Evolutionary conservation across 805 yeast genomes (phyloP).

Genomic region (Lipomyces lipofer): DNA sequence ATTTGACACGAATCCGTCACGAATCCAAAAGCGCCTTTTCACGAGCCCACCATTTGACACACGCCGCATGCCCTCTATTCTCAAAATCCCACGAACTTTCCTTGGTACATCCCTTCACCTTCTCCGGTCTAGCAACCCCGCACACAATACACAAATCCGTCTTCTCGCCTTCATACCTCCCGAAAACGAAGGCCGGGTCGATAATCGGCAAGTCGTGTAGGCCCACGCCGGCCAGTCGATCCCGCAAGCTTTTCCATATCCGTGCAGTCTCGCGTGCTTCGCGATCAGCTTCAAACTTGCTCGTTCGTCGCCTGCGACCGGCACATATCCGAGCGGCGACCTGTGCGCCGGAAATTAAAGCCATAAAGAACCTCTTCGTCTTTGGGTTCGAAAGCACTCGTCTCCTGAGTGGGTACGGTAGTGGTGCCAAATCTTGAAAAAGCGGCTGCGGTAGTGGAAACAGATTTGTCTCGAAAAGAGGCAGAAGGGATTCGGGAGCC

Average conservation of each 20-base stretch:
- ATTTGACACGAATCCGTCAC: too few species aligned
- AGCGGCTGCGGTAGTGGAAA: conserved; percentile 29
- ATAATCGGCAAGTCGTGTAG: conserved; percentile 22
- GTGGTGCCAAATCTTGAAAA: conserved; percentile 22
- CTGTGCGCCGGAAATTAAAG: conserved; percentile 17
- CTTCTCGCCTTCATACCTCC: conserved; percentile 16
- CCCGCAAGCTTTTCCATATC: conserved; percentile 21
- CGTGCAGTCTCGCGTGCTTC: conserved; percentile 29
- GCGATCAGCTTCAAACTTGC: conserved; percentile 25
- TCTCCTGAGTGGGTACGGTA: conserved; percentile 28
- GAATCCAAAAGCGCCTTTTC: conserved; percentile 28
- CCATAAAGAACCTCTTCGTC: conserved; percentile 22
- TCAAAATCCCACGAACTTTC: conserved; percentile 20
- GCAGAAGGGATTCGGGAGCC: conserved; percentile 22
- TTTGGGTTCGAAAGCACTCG: conserved; percentile 21
- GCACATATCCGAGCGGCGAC: conserved; percentile 31
- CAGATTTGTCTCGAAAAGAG: conserved; percentile 22
- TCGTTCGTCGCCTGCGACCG: conserved; percentile 27
- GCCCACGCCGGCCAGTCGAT: conserved; percentile 28
- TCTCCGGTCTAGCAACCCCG: conserved; percentile 25
- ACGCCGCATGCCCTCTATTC: conserved; percentile 27
- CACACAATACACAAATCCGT: conserved; percentile 25
- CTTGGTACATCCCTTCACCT: conserved; percentile 16
- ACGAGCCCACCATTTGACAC: conserved; percentile 29
- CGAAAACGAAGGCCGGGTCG: conserved; percentile 20